phyloP scores from a whole-genome alignment of 345 rosid species.

The Rhodomyrtus tomentosa region DNA sequence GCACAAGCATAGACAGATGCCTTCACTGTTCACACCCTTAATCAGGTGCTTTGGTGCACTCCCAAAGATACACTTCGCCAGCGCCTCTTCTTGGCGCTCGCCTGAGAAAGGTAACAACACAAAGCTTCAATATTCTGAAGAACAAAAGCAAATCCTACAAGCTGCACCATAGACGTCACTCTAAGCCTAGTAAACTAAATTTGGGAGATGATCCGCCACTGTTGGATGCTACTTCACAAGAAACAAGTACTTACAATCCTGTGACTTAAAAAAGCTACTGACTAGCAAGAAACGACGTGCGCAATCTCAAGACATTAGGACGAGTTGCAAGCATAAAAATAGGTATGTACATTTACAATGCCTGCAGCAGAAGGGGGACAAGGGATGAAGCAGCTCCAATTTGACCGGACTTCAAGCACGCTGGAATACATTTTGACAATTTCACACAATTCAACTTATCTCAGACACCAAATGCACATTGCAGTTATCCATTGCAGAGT shows the following conservation, averaged over 20 bases:
- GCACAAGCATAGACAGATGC: not conserved
- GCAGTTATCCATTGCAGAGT: not conserved
- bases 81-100: slow-evolving; percentile 25
- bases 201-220: not conserved
- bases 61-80: slow-evolving; percentile 34
- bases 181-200: not conserved
- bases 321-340: not conserved
- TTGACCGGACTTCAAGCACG: not conserved
- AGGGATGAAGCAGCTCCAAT: not conserved
- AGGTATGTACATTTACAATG: not conserved
- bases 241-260: not conserved
- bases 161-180: not conserved
- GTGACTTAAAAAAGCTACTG: not conserved
- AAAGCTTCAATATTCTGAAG: not conserved
- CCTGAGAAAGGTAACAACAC: slow-evolving; percentile 13
- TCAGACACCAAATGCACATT: not conserved
- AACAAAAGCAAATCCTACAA: not conserved
- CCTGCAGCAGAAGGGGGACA: not conserved
- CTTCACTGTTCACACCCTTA: not conserved
- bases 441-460: not conserved
- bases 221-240: not conserved
- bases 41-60: slow-evolving; percentile 10
- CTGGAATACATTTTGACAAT: not conserved
- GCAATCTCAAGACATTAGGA: not conserved
- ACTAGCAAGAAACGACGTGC: not conserved